Evolutionary conservation across 2,329 filamentous ascomycete genomes (phyloP).

Genomic region (Falciphora oryzae): DNA sequence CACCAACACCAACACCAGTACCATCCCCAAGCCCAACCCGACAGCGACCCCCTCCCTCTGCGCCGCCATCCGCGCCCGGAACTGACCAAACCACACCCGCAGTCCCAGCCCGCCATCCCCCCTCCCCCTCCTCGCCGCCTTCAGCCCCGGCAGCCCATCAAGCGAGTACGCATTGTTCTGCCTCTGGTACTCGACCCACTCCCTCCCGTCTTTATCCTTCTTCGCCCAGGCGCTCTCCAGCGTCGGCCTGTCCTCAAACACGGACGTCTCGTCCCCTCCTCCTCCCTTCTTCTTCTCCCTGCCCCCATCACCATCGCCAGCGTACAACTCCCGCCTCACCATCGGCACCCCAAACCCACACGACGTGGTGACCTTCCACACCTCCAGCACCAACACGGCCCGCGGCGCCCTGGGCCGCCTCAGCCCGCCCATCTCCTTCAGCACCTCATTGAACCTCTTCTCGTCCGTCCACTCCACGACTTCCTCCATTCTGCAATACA

Average conservation of each 20-base stretch:
- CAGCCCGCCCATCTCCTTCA: constrained; percentile 34
- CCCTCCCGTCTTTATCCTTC: constrained; percentile 40
- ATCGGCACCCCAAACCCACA: constrained; percentile 61
- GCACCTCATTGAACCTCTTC: constrained; percentile 39
- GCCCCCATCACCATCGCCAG: constrained; percentile 3
- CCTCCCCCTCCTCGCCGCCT: constrained; percentile 37
- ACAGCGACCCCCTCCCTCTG: constrained; percentile 4
- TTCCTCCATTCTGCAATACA: constrained; percentile 50
- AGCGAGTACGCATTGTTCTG: constrained; percentile 13
- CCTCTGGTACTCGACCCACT: constrained; percentile 27
- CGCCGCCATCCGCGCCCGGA: constrained; percentile 9
- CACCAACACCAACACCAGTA: background rate
- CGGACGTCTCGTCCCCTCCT: constrained; percentile 28
- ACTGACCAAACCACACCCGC: constrained; percentile 38
- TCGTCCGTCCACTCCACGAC: constrained; percentile 54
- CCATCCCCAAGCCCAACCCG: background rate
- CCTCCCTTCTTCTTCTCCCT: constrained; percentile 11
- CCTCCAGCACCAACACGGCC: constrained; percentile 54
- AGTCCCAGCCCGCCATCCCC: constrained; percentile 39
- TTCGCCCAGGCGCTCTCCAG: constrained; percentile 46
- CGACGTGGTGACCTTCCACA: constrained; percentile 61
- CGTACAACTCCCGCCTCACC: constrained; percentile 36
- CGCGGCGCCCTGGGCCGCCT: constrained; percentile 40
- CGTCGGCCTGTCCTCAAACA: constrained; percentile 50
- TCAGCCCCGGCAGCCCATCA: constrained; percentile 40